These are phyloP conservation scores for Fusarium abutilonis DNA, from an alignment of 2,329 filamentous ascomycete species.

Conservation along the genomic window DNA sequence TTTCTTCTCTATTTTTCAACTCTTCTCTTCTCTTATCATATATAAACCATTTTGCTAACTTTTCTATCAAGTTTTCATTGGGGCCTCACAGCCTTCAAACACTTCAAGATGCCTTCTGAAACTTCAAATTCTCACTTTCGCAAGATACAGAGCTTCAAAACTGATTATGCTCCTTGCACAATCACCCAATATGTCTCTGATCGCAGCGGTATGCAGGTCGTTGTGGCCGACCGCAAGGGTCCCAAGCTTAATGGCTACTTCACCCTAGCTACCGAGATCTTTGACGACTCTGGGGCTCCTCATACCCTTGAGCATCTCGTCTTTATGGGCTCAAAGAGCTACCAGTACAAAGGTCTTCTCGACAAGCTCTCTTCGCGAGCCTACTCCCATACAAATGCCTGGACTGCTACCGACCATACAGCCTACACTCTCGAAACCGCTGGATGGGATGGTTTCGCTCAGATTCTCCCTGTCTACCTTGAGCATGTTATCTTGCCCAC, in stretches of 20 bases:
- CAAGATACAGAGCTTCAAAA: conserved; percentile 84
- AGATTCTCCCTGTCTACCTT: conserved; percentile 92
- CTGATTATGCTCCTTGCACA: conserved; percentile 86
- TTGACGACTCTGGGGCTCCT: conserved; percentile 94
- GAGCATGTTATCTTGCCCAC: conserved; percentile 94
- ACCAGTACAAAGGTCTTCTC: conserved; percentile 92
- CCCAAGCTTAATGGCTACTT: conserved; percentile 98
- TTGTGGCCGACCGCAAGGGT: conserved; percentile 90
- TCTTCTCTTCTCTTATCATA: conserved; percentile 4
- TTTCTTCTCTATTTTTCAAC: neutral
- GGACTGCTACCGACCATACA: conserved; percentile 96
- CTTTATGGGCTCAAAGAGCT: conserved; percentile 92
- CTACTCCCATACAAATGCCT: conserved; percentile 95
- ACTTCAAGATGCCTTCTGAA: conserved; percentile 62
- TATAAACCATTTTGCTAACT: conserved; percentile 16
- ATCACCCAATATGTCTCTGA: conserved; percentile 97
- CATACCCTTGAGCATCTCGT: conserved; percentile 85
- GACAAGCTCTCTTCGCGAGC: conserved; percentile 94
- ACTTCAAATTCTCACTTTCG: conserved; percentile 72
- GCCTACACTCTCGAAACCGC: conserved; percentile 95
- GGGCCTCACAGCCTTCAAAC: conserved; percentile 31
- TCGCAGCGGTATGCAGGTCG: conserved; percentile 91
- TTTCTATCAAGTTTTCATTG: conserved; percentile 31
- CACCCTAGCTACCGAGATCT: conserved; percentile 93
- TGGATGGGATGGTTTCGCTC: conserved; percentile 95